Base-by-base conservation (phyloP, 805 yeast species). In the Ogataea thermomethanolica region DNA sequence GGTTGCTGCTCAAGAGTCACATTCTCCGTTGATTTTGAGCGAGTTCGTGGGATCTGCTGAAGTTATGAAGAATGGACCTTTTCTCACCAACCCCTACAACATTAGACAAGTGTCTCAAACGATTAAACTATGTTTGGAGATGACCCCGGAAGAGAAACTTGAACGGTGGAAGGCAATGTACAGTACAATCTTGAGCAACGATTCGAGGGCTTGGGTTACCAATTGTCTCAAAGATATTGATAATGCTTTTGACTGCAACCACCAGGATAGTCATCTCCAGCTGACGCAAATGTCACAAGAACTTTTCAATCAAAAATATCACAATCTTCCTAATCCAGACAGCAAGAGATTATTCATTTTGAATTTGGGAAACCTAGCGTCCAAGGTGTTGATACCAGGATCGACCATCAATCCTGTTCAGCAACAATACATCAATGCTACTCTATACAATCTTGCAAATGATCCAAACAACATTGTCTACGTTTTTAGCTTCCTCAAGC, bases 31-130 rank as follows among this genome's bases (percentile, higher is more conserved):
- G 46, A 74, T 93, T 33, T 63, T 93, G 40, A 85, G 95, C 27
- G 99, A 93, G 61, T 93, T 93, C 54, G 89, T 96, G 1, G 99
- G 99, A 1, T 85, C 96, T 8, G 95, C 98, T 0, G 73, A 83
- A 5, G 78, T 91, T 5, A 68, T 93, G 40, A 70, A 71, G 10
- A 65, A 76, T 20, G 90, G 95, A 9, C 81, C 95, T 3, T 45
- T 85, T 3, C 61, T 88, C 26, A 80, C 91, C 26, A 93, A 93
- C 55, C 99, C 99, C 2, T 93, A 97, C 95, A 91, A 89, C 61
- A 69, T 75, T 22, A 73, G 70, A 32, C 74, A 74, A 44, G 77
- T 89, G 44, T 70, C 93, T 0, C 69, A 75, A n/a, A 69, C 76
- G 7, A 82, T 87, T 40, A 69, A 76, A 45, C 41, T 53, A 7